Base-by-base conservation (phyloP, 1,284 basidiomycete species). In the Fomitopsis betulina region DNA sequence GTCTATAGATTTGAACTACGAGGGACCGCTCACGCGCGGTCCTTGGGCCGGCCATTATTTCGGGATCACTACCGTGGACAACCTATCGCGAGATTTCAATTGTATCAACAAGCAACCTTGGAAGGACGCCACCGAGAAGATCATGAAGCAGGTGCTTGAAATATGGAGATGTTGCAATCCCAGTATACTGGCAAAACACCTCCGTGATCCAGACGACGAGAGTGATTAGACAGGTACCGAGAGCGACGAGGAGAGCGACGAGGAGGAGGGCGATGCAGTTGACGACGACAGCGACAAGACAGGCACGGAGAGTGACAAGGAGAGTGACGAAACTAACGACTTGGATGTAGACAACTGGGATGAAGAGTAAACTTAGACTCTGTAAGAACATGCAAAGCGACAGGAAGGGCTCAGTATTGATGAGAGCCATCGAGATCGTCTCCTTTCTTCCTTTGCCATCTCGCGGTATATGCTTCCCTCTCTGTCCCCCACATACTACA, bases 31-130 rank as follows among this genome's bases (percentile, higher is more conserved):
- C 12, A 39, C 37, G 7, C 56, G 53, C 2, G 66, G 65, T 0
- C 52, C 50, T 1, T 68, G 65, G 66, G 66, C 65, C 5, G 65
- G 63, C 64, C 57, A 75, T 67, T 2, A 68, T 61, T 60, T 76
- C 67, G 62, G 67, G 60, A 65, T 78, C 66, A 13, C 64, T 56
- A 23, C 56, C 19, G n/a, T 57, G 40, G 58, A 59, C 23, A 30
- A 45, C 25, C 32, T 64, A 9, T 21, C 49, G 19, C 23, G 25
- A 56, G 10, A 45, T 3, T 25, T 12, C 4, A 38, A 15, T 1
- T 42, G 19, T 15, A 15, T 15, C 13, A 54, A 51, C 17, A 51
- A 51, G 32, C 10, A 33, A 17, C 17, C 33, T 6, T 67, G 65
- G 64, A 58, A 4, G 49, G 64, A 67, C 32, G 57, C 63, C 8